Conservation (phyloP, 768 basidiomycete species). For the Chalciporus sphaerocephalus region DNA sequence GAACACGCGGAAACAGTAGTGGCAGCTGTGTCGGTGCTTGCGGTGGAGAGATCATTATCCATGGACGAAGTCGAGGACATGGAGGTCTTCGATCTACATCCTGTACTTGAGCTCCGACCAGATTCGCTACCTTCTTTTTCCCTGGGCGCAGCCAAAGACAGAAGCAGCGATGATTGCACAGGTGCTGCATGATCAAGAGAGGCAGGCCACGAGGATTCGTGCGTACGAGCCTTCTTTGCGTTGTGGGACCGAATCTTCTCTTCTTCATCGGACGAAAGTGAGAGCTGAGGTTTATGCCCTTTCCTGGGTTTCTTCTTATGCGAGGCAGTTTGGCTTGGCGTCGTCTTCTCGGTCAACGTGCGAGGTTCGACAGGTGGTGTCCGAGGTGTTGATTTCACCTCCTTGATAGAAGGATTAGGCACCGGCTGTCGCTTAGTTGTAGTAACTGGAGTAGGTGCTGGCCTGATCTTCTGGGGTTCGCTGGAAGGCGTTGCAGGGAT, state of each 20-base stretch:
- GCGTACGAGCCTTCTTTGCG: slow-evolving; percentile 57
- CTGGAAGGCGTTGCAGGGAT: slow-evolving; percentile 8
- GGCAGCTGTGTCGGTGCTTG: slow-evolving; percentile 29
- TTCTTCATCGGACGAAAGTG: slow-evolving; percentile 71
- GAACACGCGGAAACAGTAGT: slow-evolving; percentile 23
- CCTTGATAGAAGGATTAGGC: slow-evolving; percentile 1
- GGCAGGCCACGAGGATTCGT: slow-evolving; percentile 32
- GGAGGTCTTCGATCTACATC: slow-evolving; percentile 22
- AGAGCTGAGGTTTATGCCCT: slow-evolving; percentile 39
- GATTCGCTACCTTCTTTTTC: slow-evolving; percentile 12
- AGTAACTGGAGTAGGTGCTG: background rate
- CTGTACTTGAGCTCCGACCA: slow-evolving; percentile 16
- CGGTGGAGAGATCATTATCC: slow-evolving; percentile 32
- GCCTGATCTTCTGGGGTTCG: slow-evolving; percentile 17
- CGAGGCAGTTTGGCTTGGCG: slow-evolving; percentile 11
- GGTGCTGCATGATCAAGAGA: slow-evolving; percentile 22
- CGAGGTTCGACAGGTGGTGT: slow-evolving; percentile 24
- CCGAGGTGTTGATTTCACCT: slow-evolving; percentile 13
- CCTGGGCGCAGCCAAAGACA: slow-evolving; percentile 17
- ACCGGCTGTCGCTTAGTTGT: slow-evolving; percentile 5
- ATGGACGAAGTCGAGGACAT: slow-evolving; percentile 29
- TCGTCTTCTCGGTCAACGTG: slow-evolving; percentile 15
- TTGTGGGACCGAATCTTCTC: slow-evolving; percentile 57
- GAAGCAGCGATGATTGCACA: slow-evolving; percentile 19
- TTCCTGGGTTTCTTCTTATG: slow-evolving; percentile 27